Base-by-base conservation (phyloP, 1,139 yeast species). In the Wickerhamomyces sp. region DNA sequence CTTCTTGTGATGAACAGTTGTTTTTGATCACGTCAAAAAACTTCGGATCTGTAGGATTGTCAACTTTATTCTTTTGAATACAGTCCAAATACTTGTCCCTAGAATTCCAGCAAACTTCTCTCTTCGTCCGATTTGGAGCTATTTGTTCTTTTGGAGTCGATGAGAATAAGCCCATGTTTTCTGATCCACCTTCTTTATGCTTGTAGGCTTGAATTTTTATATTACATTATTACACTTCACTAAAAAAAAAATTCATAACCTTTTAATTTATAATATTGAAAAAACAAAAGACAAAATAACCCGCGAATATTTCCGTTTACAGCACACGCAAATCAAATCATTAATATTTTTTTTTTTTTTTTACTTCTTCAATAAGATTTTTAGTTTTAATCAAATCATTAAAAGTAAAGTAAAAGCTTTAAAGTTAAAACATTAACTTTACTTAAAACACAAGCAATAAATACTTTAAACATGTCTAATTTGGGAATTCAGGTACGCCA, bases 401-500 rank as follows among this genome's bases (percentile, higher is more conserved):
- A n/a, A n/a, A n/a, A n/a, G n/a, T n/a, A n/a, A n/a, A n/a, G n/a
- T n/a, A n/a, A n/a, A n/a, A n/a, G n/a, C n/a, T n/a, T n/a, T n/a
- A n/a, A n/a, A n/a, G n/a, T n/a, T n/a, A n/a, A n/a, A n/a, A n/a
- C n/a, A n/a, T n/a, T n/a, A n/a, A n/a, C n/a, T n/a, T n/a, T n/a
- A n/a, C n/a, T n/a, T n/a, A n/a, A n/a, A n/a, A n/a, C n/a, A n/a
- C n/a, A n/a, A n/a, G n/a, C n/a, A n/a, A n/a, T n/a, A n/a, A n/a
- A n/a, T n/a, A n/a, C n/a, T n/a, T n/a, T n/a, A 14, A 28, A 2
- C 4, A 59, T 60, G 63, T 58, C 63, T 3, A 63, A 62, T 36
- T 51, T 65, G 32, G 65, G 68, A 17, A 52, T 67, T 26, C 85
- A 83, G 59, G 81, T 90, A n/a, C 83, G 96, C 48, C 88, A 83